Evolutionary conservation across 1,284 basidiomycete species (phyloP).

Genomic region (Gymnopus androsaceus): DNA sequence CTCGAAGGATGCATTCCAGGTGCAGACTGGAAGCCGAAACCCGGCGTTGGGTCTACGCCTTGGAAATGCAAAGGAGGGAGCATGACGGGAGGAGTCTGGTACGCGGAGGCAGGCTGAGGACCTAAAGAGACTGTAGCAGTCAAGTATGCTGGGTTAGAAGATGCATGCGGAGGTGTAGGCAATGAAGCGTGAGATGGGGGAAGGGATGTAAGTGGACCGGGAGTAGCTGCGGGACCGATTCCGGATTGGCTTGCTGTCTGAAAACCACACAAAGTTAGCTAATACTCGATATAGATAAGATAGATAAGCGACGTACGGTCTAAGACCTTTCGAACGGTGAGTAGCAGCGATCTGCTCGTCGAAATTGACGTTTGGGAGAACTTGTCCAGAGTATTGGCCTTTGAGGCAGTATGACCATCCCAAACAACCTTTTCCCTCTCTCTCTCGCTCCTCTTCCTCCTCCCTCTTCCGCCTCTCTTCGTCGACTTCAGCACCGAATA

Average conservation of each 20-base stretch:
- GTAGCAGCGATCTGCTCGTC: constrained; percentile 95
- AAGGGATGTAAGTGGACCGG: constrained; percentile 59
- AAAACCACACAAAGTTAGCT: constrained; percentile 17
- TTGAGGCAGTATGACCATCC: constrained; percentile 94
- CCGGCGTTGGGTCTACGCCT: constrained; percentile 72
- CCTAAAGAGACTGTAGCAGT: constrained; percentile 79
- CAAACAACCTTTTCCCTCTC: constrained; percentile 92
- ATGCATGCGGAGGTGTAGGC: constrained; percentile 55
- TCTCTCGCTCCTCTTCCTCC: constrained; percentile 80
- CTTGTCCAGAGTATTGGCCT: constrained; percentile 84
- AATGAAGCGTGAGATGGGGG: constrained; percentile 69
- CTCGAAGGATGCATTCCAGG: constrained; percentile 50
- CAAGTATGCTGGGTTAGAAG: constrained; percentile 51
- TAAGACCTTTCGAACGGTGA: constrained; percentile 85
- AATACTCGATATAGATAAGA: constrained; percentile 4
- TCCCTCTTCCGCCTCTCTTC: constrained; percentile 84
- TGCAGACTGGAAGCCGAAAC: constrained; percentile 73
- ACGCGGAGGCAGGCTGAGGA: constrained; percentile 76
- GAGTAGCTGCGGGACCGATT: constrained; percentile 76
- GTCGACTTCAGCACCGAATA: constrained; percentile 90
- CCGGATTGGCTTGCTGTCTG: constrained; percentile 74
- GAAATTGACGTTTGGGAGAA: constrained; percentile 88
- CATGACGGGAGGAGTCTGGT: constrained; percentile 72
- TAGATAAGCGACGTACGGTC: constrained; percentile 56
- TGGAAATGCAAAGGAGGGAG: constrained; percentile 81